Conservation (phyloP, 192 early-diverging fungal genomes). For the Coemansia sp. region DNA sequence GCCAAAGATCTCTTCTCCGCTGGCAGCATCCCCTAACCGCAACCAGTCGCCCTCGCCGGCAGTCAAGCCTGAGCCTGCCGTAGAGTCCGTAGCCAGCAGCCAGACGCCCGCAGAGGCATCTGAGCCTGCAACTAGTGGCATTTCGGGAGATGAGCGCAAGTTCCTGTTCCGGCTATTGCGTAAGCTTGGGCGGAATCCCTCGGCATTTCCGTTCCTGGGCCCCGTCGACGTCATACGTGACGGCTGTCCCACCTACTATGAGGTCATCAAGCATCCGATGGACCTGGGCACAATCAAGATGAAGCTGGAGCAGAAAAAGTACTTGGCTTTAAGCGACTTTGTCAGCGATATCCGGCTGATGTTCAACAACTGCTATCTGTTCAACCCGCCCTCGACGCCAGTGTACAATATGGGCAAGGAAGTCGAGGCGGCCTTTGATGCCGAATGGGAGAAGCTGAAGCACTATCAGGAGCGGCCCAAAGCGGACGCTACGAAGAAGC, state of each 20-base stretch:
- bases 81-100: too few species aligned
- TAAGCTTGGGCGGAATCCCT: slow-evolving; percentile 49
- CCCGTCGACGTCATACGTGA: slow-evolving; percentile 63
- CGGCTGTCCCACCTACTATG: slow-evolving; percentile 63
- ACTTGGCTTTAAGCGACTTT: slow-evolving; percentile 36
- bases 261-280: slow-evolving; percentile 67
- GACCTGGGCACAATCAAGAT: slow-evolving; percentile 59
- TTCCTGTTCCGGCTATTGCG: slow-evolving; percentile 36
- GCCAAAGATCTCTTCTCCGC: slow-evolving; percentile 31
- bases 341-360: slow-evolving; percentile 60
- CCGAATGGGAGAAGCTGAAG: slow-evolving; percentile 36
- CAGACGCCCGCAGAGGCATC: neutral
- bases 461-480: neutral
- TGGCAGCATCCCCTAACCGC: slow-evolving; percentile 11
- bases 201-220: slow-evolving; percentile 59
- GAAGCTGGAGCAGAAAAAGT: slow-evolving; percentile 41
- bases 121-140: neutral
- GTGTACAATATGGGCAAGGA: slow-evolving; percentile 63
- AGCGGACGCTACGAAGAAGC: neutral
- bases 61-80: neutral
- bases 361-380: slow-evolving; percentile 64
- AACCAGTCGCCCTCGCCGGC: neutral
- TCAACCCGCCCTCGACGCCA: slow-evolving; percentile 67
- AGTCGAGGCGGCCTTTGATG: slow-evolving; percentile 58
- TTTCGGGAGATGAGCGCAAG: slow-evolving; percentile 17